phyloP scores from a whole-genome alignment of 2,329 filamentous ascomycete genomes.

The Fusarium bactridioides region DNA sequence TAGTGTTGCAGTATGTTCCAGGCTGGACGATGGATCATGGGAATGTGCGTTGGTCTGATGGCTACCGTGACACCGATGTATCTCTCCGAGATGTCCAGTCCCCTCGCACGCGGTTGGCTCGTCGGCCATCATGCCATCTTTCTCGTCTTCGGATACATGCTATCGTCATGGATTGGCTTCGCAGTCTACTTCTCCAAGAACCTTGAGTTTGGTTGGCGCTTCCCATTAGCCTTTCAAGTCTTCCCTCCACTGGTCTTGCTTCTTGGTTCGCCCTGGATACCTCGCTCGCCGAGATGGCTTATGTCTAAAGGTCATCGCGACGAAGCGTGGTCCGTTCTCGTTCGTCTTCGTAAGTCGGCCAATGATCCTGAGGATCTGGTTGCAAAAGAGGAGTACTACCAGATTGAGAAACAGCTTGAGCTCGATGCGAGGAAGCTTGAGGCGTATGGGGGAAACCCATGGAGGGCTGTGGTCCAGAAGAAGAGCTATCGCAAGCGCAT shows the following conservation, averaged over 20 bases:
- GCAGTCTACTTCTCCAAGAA: conserved; percentile 45
- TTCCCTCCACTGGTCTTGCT: conserved; percentile 49
- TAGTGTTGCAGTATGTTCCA: conserved; percentile 44
- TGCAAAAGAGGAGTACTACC: conserved; percentile 56
- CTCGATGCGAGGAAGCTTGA: conserved; percentile 53
- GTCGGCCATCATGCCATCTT: conserved; percentile 59
- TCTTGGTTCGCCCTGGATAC: conserved; percentile 47
- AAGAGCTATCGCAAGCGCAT: conserved; percentile 59
- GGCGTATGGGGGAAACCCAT: conserved; percentile 49
- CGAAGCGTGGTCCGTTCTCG: conserved; percentile 54
- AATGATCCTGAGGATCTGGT: conserved; percentile 49
- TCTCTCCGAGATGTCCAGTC: conserved; percentile 44
- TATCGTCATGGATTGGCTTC: conserved; percentile 52
- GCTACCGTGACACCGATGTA: conserved; percentile 48
- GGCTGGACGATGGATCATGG: conserved; percentile 55
- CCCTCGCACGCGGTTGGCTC: conserved; percentile 56
- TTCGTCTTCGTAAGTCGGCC: conserved; percentile 42
- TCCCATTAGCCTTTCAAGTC: conserved; percentile 53
- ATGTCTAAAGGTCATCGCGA: conserved; percentile 54
- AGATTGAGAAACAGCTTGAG: conserved; percentile 55
- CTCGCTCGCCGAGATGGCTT: conserved; percentile 58
- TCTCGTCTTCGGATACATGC: conserved; percentile 55
- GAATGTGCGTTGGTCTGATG: conserved; percentile 52
- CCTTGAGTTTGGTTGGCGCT: conserved; percentile 51
- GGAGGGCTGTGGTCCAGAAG: conserved; percentile 56